Evolutionary conservation across 2,329 filamentous ascomycete species (phyloP).

Genomic region (Alternaria alternata): DNA sequence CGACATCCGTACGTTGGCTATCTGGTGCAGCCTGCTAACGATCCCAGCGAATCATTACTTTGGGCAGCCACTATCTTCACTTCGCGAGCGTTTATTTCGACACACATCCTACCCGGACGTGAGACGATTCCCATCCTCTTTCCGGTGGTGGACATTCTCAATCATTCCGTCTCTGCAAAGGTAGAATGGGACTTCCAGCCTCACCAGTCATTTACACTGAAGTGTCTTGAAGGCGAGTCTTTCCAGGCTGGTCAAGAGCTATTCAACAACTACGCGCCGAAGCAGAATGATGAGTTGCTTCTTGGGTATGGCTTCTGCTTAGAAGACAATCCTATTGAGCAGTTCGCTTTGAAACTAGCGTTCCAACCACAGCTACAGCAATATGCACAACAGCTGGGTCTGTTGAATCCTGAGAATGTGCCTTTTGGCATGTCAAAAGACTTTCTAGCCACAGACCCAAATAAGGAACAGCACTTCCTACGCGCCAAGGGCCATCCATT

Average conservation of each 20-base stretch:
- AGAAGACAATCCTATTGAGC: slow-evolving; percentile 57
- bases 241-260: slow-evolving; percentile 53
- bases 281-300: slow-evolving; percentile 61
- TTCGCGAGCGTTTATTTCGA: slow-evolving; percentile 61
- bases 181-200: slow-evolving; percentile 56
- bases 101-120: slow-evolving; percentile 37
- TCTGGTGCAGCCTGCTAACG: slow-evolving; percentile 23
- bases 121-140: slow-evolving; percentile 55
- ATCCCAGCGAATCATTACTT: slow-evolving; percentile 55
- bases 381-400: slow-evolving; percentile 25
- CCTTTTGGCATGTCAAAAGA: slow-evolving; percentile 38
- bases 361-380: slow-evolving; percentile 48
- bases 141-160: slow-evolving; percentile 59
- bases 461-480: slow-evolving; percentile 46
- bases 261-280: slow-evolving; percentile 63
- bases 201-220: slow-evolving; percentile 49
- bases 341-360: slow-evolving; percentile 54
- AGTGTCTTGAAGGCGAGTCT: slow-evolving; percentile 45
- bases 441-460: slow-evolving; percentile 29
- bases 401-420: slow-evolving; percentile 28
- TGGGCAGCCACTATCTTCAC: slow-evolving; percentile 63
- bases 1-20: slow-evolving; percentile 2
- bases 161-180: slow-evolving; percentile 57
- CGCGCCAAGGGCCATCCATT: slow-evolving; percentile 42
- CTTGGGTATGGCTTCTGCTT: slow-evolving; percentile 63